Evolutionary conservation across 306 rosid genomes (phyloP), one percentile per base, ranked within the genome.

Genomic region (Cucurbita maxima): DNA sequence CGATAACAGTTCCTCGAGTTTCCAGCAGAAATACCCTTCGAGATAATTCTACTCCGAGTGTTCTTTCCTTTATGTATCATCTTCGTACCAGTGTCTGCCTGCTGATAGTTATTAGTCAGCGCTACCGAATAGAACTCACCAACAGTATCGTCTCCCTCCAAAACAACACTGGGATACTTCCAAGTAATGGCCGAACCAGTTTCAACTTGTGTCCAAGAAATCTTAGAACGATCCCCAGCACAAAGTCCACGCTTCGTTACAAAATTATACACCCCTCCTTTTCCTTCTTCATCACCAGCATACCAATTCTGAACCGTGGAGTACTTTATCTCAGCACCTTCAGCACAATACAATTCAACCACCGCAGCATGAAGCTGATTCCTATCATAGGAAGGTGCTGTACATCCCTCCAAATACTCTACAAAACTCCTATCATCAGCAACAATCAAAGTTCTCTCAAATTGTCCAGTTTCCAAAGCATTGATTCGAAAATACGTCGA

Each of bases 301-400:
- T 92, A 92, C 98, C 98, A 92, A 64, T 92, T 92, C 84, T 92
- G 96, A 84, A 92, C 96, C 0, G 98, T 92, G 73, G 98, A 92
- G 81, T 92, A 92, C 83, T 92, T 92, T 79, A 92, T 92, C 81
- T 88, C 86, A 0, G 98, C 96, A 8, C 77, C 87, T 43, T 92
- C 96, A 3, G 84, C 85, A 55, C 98, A 85, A 59, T 83, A 82
- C 78, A 92, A 73, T 75, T 92, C 98, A 20, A 92, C 98, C 74
- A 92, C 98, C 30, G 96, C 96, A 63, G 98, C 98, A 72, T 92
- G 98, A 63, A 90, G 96, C 87, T 90, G 98, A 73, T 92, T 92
- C 72, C 77, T 80, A 75, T 92, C 98, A 77, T 92, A 92, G 48
- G 96, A 88, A 25, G 98, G 98, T 0, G 98, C 98, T 0, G 98